Conservation (phyloP, 2,329 filamentous ascomycete species). For the Aspergillus cejpii region DNA sequence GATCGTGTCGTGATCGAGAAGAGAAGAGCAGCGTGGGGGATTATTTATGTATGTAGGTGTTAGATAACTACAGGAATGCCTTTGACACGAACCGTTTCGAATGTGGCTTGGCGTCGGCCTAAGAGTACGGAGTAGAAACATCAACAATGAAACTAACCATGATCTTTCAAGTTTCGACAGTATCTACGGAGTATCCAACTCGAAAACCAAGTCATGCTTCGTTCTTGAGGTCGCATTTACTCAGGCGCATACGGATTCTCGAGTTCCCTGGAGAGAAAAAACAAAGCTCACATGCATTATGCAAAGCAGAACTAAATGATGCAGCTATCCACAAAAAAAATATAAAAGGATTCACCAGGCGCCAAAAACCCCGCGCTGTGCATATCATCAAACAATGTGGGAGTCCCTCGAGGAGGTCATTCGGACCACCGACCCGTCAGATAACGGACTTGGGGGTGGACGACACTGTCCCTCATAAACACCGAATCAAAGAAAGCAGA, state of each 20-base stretch:
- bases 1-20: not conserved
- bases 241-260: not conserved
- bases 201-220: too few relatives aligned
- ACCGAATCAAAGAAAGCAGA: not conserved
- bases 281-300: conserved; percentile 14
- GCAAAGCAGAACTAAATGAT: conserved; percentile 16
- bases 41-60: too few relatives aligned
- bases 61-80: not conserved
- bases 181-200: too few relatives aligned
- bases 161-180: too few relatives aligned
- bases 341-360: conserved; percentile 28
- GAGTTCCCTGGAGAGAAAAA: not conserved
- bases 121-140: too few relatives aligned
- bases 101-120: conserved; percentile 14
- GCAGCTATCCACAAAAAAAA: conserved; percentile 20
- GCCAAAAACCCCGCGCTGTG: conserved; percentile 41
- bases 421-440: conserved; percentile 9
- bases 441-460: not conserved
- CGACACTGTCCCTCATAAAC: not conserved
- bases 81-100: conserved; percentile 15
- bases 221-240: too few relatives aligned
- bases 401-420: conserved; percentile 10
- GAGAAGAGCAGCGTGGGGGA: not conserved
- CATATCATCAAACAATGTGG: conserved; percentile 28
- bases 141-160: too few relatives aligned